These are phyloP conservation scores for Orbilia brochopaga DNA, from an alignment of 2,329 filamentous ascomycete genomes.

Conservation along the genomic window DNA sequence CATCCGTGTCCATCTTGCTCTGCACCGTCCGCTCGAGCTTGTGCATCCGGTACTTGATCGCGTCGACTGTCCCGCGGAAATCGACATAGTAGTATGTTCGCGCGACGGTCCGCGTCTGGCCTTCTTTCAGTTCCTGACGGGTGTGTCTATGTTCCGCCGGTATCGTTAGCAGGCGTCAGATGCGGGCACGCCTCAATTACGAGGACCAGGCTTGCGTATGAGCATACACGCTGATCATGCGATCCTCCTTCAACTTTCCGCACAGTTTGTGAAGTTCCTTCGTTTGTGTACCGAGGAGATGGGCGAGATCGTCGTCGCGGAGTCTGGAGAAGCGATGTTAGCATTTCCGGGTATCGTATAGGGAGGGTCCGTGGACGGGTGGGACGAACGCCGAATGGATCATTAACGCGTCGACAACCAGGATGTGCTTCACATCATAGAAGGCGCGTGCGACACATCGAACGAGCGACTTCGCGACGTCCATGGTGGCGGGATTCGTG, in stretches of 20 bases:
- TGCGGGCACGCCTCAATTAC: slow-evolving; percentile 47
- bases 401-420: slow-evolving; percentile 80
- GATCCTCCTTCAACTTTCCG: slow-evolving; percentile 81
- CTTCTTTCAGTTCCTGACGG: slow-evolving; percentile 77
- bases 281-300: slow-evolving; percentile 84
- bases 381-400: slow-evolving; percentile 68
- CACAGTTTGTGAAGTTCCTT: slow-evolving; percentile 92
- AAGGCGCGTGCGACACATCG: slow-evolving; percentile 85
- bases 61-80: slow-evolving; percentile 90
- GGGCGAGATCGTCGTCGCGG: slow-evolving; percentile 84
- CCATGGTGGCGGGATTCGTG: slow-evolving; percentile 60
- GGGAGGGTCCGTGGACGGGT: background rate
- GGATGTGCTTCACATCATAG: slow-evolving; percentile 81
- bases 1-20: slow-evolving; percentile 68
- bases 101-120: slow-evolving; percentile 79
- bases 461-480: slow-evolving; percentile 77
- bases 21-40: slow-evolving; percentile 83
- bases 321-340: slow-evolving; percentile 61
- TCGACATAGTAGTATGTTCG: slow-evolving; percentile 98
- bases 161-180: slow-evolving; percentile 5
- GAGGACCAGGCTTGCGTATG: background rate
- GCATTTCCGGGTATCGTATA: background rate
- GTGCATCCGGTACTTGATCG: slow-evolving; percentile 91
- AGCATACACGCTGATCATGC: slow-evolving; percentile 78
- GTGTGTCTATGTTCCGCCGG: slow-evolving; percentile 64